Evolutionary conservation across 116 monocot genomes (phyloP).

Genomic region (Dioscorea cayenensis): DNA sequence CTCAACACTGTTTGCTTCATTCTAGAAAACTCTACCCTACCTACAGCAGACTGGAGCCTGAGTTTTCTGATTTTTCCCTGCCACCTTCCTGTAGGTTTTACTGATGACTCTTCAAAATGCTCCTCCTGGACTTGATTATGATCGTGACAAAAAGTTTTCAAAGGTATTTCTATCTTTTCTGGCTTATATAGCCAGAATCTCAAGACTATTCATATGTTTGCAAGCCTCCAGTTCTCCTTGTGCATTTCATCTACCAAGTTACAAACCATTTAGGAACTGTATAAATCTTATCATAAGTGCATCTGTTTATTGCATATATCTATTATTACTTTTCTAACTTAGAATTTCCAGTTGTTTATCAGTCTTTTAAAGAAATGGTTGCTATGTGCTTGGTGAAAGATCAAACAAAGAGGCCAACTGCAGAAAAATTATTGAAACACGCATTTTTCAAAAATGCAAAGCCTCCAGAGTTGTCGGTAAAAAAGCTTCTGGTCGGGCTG

Average conservation of each 20-base stretch:
- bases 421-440: constrained; percentile 84
- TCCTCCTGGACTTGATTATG: constrained; percentile 94
- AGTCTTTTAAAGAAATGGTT: constrained; percentile 98
- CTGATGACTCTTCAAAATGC: constrained; percentile 99
- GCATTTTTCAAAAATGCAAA: constrained; percentile 81
- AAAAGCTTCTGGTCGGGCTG: constrained; percentile 57
- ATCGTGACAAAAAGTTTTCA: constrained; percentile 91
- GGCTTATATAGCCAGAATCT: constrained; percentile 1
- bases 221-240: not conserved
- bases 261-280: not conserved
- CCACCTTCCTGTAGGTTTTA: constrained; percentile 52
- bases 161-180: constrained; percentile 66
- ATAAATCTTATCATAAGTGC: not conserved
- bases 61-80: too few species aligned
- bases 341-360: constrained; percentile 56
- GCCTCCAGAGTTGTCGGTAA: constrained; percentile 64
- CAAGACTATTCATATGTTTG: not conserved
- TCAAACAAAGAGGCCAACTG: constrained; percentile 89
- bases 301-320: not conserved
- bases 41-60: too few species aligned
- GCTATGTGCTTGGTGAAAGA: constrained; percentile 99
- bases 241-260: not conserved
- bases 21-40: too few species aligned
- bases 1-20: too few species aligned
- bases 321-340: constrained; percentile 24